A percentile compares a stretch with the other conserved stretches of the same genome.
Evolutionary conservation across 2,329 filamentous ascomycete genomes (phyloP).

Genomic region (Tympanopsis confertula): DNA sequence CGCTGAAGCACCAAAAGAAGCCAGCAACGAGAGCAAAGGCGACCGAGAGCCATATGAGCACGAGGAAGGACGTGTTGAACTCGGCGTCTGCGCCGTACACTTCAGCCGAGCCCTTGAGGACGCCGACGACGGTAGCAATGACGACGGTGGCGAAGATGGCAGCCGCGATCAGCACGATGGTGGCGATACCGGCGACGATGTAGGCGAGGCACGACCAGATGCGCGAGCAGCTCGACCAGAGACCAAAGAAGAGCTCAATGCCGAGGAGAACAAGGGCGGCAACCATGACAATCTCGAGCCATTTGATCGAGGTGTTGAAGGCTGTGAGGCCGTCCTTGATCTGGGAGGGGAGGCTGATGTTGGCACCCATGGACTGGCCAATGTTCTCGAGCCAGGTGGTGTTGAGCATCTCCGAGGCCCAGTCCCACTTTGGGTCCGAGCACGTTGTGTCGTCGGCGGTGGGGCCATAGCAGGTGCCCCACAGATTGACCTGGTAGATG

Average conservation of each 20-base stretch:
- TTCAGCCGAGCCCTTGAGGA: constrained; percentile 55
- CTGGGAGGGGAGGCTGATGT: constrained; percentile 55
- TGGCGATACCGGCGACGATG: constrained; percentile 57
- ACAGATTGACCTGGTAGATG: constrained; percentile 71
- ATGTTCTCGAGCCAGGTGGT: constrained; percentile 49
- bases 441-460: constrained; percentile 50
- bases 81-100: constrained; percentile 58
- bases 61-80: constrained; percentile 61
- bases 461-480: constrained; percentile 70
- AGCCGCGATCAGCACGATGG: constrained; percentile 41
- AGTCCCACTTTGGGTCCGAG: constrained; percentile 61
- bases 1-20: constrained; percentile 83
- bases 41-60: constrained; percentile 66
- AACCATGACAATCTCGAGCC: constrained; percentile 74
- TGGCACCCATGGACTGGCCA: constrained; percentile 31
- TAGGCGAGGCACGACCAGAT: constrained; percentile 74
- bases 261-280: constrained; percentile 60
- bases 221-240: constrained; percentile 74
- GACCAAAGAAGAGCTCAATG: constrained; percentile 63
- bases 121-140: constrained; percentile 57
- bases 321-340: constrained; percentile 57
- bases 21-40: constrained; percentile 64
- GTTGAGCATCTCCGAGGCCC: constrained; percentile 63
- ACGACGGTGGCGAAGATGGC: constrained; percentile 66
- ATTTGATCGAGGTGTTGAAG: constrained; percentile 65